phyloP scores from a whole-genome alignment of 2,329 filamentous ascomycete genomes.

The Fusarium multiceps region DNA sequence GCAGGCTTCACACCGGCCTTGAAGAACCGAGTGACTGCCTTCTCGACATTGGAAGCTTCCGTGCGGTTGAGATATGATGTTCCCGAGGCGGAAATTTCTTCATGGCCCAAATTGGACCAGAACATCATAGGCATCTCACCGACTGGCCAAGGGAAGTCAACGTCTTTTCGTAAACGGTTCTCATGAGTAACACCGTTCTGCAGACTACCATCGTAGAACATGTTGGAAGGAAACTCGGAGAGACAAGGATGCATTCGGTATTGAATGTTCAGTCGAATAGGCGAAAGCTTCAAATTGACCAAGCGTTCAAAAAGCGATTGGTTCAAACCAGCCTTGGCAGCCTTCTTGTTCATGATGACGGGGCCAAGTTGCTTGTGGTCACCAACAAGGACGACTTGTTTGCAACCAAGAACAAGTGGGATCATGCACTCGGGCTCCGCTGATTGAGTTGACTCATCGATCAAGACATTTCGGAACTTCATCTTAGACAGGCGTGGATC shows the following conservation, averaged over 20 bases:
- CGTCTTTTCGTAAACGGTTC: constrained; percentile 87
- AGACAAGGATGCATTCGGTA: constrained; percentile 99
- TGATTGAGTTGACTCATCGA: constrained; percentile 98
- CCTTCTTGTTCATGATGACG: constrained; percentile 99
- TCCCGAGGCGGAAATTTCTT: constrained; percentile 97
- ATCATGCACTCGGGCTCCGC: constrained; percentile 99
- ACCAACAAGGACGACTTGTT: constrained; percentile 98
- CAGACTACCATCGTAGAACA: constrained; percentile 98
- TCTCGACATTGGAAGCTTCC: constrained; percentile 96
- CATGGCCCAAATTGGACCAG: constrained; percentile 97
- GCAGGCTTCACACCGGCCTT: constrained; percentile 95
- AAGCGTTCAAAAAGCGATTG: constrained; percentile 98
- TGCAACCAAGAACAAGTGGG: constrained; percentile 94
- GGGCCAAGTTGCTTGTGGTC: constrained; percentile 98
- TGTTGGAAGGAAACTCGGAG: constrained; percentile 97
- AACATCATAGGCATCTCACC: constrained; percentile 99
- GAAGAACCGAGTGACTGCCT: constrained; percentile 98
- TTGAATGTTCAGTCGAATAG: constrained; percentile 94
- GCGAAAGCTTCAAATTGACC: constrained; percentile 88
- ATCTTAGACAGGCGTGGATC: constrained; percentile 95
- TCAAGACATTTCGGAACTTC: constrained; percentile 97
- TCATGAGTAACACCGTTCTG: constrained; percentile 96
- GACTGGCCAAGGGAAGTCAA: constrained; percentile 98
- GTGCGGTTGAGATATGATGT: constrained; percentile 98
- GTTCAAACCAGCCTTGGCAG: constrained; percentile 95